phyloP scores from a whole-genome alignment of 345 rosid genomes.

The Excoecaria agallocha region DNA sequence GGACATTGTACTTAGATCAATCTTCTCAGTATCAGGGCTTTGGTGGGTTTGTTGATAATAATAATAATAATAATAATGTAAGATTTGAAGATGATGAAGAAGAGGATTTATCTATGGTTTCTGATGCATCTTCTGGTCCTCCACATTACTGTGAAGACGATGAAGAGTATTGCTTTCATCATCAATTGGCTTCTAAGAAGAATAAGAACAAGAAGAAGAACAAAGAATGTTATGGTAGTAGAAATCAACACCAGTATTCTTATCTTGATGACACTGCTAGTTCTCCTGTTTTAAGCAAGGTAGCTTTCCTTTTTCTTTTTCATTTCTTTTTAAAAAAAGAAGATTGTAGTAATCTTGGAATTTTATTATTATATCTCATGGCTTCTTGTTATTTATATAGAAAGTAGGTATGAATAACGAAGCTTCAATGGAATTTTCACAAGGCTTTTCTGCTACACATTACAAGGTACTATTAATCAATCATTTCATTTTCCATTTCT shows the following conservation, averaged over 20 bases:
- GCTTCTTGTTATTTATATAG: slow-evolving; percentile 28
- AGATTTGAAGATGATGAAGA: slow-evolving; percentile 19
- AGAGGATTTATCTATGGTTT: slow-evolving; percentile 75
- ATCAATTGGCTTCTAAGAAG: slow-evolving; percentile 29
- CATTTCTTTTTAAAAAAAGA: no score
- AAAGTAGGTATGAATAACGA: slow-evolving; percentile 26
- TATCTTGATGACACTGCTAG: slow-evolving; percentile 78
- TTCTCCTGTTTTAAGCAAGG: slow-evolving; percentile 53
- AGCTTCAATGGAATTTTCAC: slow-evolving; percentile 42
- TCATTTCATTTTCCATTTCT: neutral
- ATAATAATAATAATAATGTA: slow-evolving; percentile 19
- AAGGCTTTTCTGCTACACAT: slow-evolving; percentile 47
- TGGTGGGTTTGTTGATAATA: slow-evolving; percentile 24
- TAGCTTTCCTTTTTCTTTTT: slow-evolving; percentile 22
- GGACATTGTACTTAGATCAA: slow-evolving; percentile 74
- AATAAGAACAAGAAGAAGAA: slow-evolving; percentile 38
- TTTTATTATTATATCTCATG: neutral
- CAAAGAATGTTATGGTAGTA: slow-evolving; percentile 26
- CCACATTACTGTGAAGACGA: slow-evolving; percentile 43
- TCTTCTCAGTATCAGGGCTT: slow-evolving; percentile 39
- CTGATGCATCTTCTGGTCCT: slow-evolving; percentile 89
- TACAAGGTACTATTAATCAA: slow-evolving; percentile 31
- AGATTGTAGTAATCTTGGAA: neutral
- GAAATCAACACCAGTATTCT: slow-evolving; percentile 35
- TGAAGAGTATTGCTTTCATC: slow-evolving; percentile 34